Percentiles rank a stretch among this genome's conserved stretches.
Conservation (phyloP, 306 rosid genomes). For the Arachis stenosperma region DNA sequence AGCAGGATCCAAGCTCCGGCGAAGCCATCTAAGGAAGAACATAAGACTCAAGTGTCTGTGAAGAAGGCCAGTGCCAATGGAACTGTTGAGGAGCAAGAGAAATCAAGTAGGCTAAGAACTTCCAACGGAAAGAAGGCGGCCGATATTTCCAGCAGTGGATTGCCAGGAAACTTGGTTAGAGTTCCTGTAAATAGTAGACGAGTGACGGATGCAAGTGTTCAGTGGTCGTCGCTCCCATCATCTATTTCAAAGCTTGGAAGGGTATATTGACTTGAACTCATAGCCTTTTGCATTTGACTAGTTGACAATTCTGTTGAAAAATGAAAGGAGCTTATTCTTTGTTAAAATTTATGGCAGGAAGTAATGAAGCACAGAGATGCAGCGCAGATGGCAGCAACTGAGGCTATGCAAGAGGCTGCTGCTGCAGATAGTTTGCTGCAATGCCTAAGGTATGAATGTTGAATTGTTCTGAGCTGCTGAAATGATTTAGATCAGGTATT, state of each 20-base stretch:
- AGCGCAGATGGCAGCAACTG: conserved; percentile 85
- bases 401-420: conserved; percentile 96
- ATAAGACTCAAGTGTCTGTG: conserved; percentile 53
- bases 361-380: conserved; percentile 90
- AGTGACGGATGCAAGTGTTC: conserved; percentile 73
- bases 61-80: conserved; percentile 68
- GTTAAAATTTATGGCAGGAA: conserved; percentile 59
- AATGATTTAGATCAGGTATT: conserved; percentile 17
- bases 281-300: conserved; percentile 30
- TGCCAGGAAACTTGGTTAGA: conserved; percentile 79
- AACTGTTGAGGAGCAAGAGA: conserved; percentile 57
- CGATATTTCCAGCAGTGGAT: conserved; percentile 53
- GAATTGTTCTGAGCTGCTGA: conserved; percentile 22
- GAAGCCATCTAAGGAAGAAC: conserved; percentile 67
- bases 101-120: conserved; percentile 58
- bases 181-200: conserved; percentile 67
- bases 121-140: conserved; percentile 73
- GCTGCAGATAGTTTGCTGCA: conserved; percentile 82
- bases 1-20: conserved; percentile 50
- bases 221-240: conserved; percentile 89
- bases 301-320: too few species aligned
- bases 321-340: conserved; percentile 20
- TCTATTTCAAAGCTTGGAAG: conserved; percentile 91
- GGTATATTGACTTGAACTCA: conserved; percentile 54
- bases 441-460: conserved; percentile 73